A percentile compares a stretch with the other conserved stretches of the same genome.
Evolutionary conservation across 2,329 filamentous ascomycete genomes (phyloP).

Genomic region (Ceratocystis variospora): DNA sequence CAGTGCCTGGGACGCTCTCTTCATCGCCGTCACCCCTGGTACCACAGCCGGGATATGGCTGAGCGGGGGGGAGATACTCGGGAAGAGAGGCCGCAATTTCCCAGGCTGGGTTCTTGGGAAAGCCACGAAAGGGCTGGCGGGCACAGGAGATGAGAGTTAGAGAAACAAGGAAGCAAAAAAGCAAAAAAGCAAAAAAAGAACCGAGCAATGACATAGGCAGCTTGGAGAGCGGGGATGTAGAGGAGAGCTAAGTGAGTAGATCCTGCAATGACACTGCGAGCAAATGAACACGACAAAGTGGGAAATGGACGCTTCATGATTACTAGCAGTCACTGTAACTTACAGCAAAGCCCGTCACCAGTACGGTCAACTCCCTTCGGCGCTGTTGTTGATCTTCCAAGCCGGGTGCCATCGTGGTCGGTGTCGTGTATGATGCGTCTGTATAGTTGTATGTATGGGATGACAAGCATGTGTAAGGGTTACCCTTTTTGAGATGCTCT

Average conservation of each 20-base stretch:
- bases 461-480: background rate
- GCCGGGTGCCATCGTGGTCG: conserved; percentile 13
- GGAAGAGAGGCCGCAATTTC: conserved; percentile 62
- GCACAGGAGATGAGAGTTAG: conserved; percentile 19
- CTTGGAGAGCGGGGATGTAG: background rate
- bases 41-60: conserved; percentile 20
- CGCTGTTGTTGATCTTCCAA: conserved; percentile 24
- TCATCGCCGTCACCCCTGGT: background rate
- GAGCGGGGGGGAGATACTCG: conserved; percentile 39
- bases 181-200: background rate
- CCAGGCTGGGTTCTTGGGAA: conserved; percentile 66
- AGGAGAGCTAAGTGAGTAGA: background rate
- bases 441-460: background rate
- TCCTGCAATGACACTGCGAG: background rate
- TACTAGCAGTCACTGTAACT: conserved; percentile 22
- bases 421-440: background rate
- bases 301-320: conserved; percentile 5
- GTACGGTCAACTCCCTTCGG: conserved; percentile 38
- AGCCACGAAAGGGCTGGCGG: conserved; percentile 58
- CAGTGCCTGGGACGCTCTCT: conserved; percentile 11
- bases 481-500: too few relatives aligned
- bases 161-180: background rate
- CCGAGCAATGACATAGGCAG: background rate
- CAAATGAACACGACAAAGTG: background rate
- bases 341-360: conserved; percentile 50